A percentile compares a stretch with the other conserved stretches of the same genome.
These are phyloP conservation scores for Talaromyces proteolyticus DNA, from an alignment of 495 filamentous ascomycete species.

Conservation along the genomic window DNA sequence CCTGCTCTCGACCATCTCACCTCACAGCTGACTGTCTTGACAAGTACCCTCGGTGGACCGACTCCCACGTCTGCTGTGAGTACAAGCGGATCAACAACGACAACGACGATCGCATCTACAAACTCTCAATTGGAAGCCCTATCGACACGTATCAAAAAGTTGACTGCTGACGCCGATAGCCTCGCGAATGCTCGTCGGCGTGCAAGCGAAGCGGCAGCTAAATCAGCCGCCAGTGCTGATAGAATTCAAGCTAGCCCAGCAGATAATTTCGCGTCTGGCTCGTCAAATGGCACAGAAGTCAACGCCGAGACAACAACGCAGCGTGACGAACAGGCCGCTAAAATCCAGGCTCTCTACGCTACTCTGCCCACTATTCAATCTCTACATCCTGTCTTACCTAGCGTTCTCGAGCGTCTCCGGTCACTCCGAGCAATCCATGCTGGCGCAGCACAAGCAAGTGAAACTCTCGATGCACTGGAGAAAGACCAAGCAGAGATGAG, in stretches of 20 bases:
- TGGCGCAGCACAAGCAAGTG: slow-evolving; percentile 79
- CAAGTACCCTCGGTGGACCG: slow-evolving; percentile 33
- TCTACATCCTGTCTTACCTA: slow-evolving; percentile 76
- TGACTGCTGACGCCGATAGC: slow-evolving; percentile 74
- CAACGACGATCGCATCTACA: slow-evolving; percentile 14
- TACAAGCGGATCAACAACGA: slow-evolving; percentile 18
- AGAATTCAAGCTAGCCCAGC: too few relatives aligned
- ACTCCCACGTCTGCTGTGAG: too few relatives aligned
- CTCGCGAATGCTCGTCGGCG: slow-evolving; percentile 66
- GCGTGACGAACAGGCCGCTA: slow-evolving; percentile 65
- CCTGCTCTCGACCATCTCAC: slow-evolving; percentile 63
- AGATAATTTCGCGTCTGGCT: slow-evolving; percentile 58
- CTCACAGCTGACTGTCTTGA: slow-evolving; percentile 36
- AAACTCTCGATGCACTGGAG: slow-evolving; percentile 70
- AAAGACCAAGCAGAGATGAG: slow-evolving; percentile 76
- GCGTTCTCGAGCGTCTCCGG: slow-evolving; percentile 76
- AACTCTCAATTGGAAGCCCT: slow-evolving; percentile 62
- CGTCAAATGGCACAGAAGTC: slow-evolving; percentile 34
- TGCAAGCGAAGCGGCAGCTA: slow-evolving; percentile 62
- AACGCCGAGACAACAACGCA: slow-evolving; percentile 16
- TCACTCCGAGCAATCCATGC: slow-evolving; percentile 81
- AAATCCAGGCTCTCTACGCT: slow-evolving; percentile 88
- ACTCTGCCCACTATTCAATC: slow-evolving; percentile 86
- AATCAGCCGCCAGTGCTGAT: slow-evolving; percentile 35
- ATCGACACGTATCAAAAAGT: slow-evolving; percentile 62